Base-by-base conservation (phyloP, 1,284 basidiomycete genomes). In the Cryptococcus sp. region DNA sequence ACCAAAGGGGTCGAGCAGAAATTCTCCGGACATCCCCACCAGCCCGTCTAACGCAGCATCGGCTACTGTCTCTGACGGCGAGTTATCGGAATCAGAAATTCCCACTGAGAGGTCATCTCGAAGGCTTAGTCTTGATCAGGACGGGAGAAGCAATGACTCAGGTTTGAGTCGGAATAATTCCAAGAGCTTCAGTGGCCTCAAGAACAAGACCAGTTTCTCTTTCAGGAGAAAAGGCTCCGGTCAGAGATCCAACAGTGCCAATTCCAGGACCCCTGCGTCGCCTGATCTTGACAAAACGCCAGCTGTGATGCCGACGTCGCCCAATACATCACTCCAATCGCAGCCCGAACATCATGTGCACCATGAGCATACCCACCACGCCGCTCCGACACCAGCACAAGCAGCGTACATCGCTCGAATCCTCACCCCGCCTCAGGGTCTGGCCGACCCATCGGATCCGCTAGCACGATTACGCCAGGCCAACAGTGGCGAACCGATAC, bases 381-480 rank as follows among this genome's bases (percentile, higher is more conserved):
- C 71, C 3, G 62, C 67, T 15, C 77, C 76, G 6, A 77, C 74
- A 1, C 68, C 73, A 0, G 75, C 75, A 25, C 78, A 80, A 60
- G 67, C 72, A n/a, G 78, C 77, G 1, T 80, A 80, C 55, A 79
- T 80, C 40, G 69, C 70, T 22, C 67, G 76, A 13, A 75, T 80
- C 44, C 72, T 80, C 26, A 63, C 72, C 26, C 71, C 68, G 15
- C 72, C 73, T 2, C 64, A 62, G 1, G 59, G 46, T 13, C 37
- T 54, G 19, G 29, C 55, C 11, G 64, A 64, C 22, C 23, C 37
- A 19, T 53, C 51, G n/a, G 75, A 76, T 51, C 73, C 75, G 5
- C 60, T 76, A 15, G 72, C 75, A 17, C 72, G 67, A 53, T 63
- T 75, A 8, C 65, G 69, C 0, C 69, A 68, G 0, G 72, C 74